These are phyloP conservation scores for Iberis amara DNA, from an alignment of 441 rosid species.

Conservation along the genomic window DNA sequence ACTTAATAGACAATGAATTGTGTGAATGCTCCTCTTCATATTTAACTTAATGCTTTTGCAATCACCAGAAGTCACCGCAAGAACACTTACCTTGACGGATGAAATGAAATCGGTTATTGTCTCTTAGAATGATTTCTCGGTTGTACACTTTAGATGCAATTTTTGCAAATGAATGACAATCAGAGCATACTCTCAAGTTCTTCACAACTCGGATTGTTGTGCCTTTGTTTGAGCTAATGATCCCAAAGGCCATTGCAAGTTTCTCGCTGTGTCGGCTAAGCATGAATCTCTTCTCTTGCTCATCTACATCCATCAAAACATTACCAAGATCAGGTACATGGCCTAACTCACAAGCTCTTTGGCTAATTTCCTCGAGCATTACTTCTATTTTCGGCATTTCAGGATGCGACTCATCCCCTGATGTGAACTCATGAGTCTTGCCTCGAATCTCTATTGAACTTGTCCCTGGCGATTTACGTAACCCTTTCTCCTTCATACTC, in stretches of 20 bases:
- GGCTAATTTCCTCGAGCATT: constrained; percentile 46
- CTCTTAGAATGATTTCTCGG: constrained; percentile 46
- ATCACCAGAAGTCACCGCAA: constrained; percentile 41
- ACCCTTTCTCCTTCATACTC: constrained; percentile 46
- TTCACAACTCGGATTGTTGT: constrained; percentile 41
- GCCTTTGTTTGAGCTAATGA: constrained; percentile 38
- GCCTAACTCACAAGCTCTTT: constrained; percentile 36
- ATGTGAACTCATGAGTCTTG: constrained; percentile 42
- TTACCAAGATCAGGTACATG: constrained; percentile 42
- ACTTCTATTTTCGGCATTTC: constrained; percentile 35
- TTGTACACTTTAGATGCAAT: constrained; percentile 38
- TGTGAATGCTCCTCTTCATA: too few species aligned
- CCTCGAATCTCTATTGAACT: constrained; percentile 44
- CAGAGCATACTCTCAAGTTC: constrained; percentile 50
- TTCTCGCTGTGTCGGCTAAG: constrained; percentile 52
- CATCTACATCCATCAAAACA: constrained; percentile 48
- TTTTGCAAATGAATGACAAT: constrained; percentile 56
- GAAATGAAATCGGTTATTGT: constrained; percentile 46
- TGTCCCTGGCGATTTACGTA: constrained; percentile 47
- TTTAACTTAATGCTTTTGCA: too few species aligned
- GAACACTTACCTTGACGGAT: constrained; percentile 37
- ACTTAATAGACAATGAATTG: too few species aligned
- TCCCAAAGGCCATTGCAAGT: constrained; percentile 52
- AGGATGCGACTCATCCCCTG: constrained; percentile 51
- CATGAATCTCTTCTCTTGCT: constrained; percentile 39